A percentile compares a stretch with the other conserved stretches of the same genome.
phyloP scores from a whole-genome alignment of 2,329 filamentous ascomycete genomes.

The Aphanoascus verrucosus region DNA sequence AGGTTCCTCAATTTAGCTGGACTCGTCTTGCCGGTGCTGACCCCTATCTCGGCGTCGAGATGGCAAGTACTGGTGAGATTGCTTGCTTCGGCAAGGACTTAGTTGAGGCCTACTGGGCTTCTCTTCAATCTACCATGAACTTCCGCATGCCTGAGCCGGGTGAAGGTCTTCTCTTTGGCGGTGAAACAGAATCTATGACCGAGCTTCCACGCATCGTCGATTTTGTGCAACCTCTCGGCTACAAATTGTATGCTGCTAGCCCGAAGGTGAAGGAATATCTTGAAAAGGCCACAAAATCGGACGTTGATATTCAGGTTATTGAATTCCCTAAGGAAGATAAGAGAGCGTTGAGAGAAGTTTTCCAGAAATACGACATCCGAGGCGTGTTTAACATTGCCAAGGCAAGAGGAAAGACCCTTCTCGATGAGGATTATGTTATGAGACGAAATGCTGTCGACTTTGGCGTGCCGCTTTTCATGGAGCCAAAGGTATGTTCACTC shows the following conservation, averaged over 20 bases:
- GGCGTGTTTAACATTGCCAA: conserved; percentile 92
- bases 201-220: conserved; percentile 70
- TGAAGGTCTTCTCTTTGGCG: conserved; percentile 89
- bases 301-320: conserved; percentile 71
- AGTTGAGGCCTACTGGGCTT: conserved; percentile 95
- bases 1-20: conserved; percentile 98
- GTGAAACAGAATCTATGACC: conserved; percentile 60
- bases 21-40: conserved; percentile 94
- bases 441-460: conserved; percentile 96
- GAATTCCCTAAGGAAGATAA: conserved; percentile 97
- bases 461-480: conserved; percentile 95
- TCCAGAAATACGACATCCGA: conserved; percentile 91
- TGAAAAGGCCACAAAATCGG: conserved; percentile 56
- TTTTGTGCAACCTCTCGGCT: conserved; percentile 77
- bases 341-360: conserved; percentile 84
- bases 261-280: conserved; percentile 71
- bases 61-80: conserved; percentile 95
- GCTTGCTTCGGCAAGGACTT: conserved; percentile 96
- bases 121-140: conserved; percentile 96
- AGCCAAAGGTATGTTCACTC: conserved; percentile 65
- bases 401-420: conserved; percentile 66
- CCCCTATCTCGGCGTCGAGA: conserved; percentile 95
- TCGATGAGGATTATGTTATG: conserved; percentile 98
- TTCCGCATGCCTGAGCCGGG: conserved; percentile 92
- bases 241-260: conserved; percentile 86